Conservation (phyloP, 495 filamentous ascomycete species). For the Aspergillus nidulans region DNA sequence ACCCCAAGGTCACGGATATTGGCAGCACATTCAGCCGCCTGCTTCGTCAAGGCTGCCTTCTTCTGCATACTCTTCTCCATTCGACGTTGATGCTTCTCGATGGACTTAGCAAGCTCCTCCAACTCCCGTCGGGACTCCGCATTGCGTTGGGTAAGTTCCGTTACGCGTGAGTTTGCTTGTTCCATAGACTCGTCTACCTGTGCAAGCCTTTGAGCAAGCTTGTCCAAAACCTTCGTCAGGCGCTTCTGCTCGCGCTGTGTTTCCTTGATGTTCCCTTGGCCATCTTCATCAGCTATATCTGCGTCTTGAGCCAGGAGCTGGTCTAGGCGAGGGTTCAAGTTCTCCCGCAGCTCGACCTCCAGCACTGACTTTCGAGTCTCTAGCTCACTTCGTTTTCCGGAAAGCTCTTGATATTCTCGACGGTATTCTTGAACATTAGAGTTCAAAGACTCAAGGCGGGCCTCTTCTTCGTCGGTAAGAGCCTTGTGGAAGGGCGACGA, state of each 20-base stretch:
- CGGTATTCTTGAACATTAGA: conserved; percentile 66
- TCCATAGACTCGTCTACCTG: conserved; percentile 72
- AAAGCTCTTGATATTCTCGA: conserved; percentile 68
- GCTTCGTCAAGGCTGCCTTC: conserved; percentile 69
- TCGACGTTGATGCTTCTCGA: conserved; percentile 82
- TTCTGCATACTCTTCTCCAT: conserved; percentile 91
- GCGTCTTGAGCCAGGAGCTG: conserved; percentile 76
- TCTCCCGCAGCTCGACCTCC: conserved; percentile 81
- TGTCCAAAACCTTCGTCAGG: conserved; percentile 55
- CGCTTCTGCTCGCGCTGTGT: conserved; percentile 79
- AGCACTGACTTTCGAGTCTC: conserved; percentile 74
- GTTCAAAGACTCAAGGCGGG: conserved; percentile 66
- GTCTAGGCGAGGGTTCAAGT: conserved; percentile 79
- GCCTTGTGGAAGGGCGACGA: conserved; percentile 88
- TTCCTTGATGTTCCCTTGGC: conserved; percentile 67
- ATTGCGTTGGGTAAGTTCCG: conserved; percentile 59
- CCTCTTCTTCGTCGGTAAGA: conserved; percentile 76
- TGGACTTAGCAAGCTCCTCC: conserved; percentile 71
- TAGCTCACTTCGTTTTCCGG: conserved; percentile 67
- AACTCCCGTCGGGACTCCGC: conserved; percentile 61
- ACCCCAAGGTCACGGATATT: conserved; percentile 93
- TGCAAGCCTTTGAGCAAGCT: conserved; percentile 59
- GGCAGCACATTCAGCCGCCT: conserved; percentile 71
- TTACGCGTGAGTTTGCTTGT: conserved; percentile 53
- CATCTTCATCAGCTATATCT: conserved; percentile 59